Base-by-base conservation (phyloP, 1,284 basidiomycete species). In the Melampsora americana region DNA sequence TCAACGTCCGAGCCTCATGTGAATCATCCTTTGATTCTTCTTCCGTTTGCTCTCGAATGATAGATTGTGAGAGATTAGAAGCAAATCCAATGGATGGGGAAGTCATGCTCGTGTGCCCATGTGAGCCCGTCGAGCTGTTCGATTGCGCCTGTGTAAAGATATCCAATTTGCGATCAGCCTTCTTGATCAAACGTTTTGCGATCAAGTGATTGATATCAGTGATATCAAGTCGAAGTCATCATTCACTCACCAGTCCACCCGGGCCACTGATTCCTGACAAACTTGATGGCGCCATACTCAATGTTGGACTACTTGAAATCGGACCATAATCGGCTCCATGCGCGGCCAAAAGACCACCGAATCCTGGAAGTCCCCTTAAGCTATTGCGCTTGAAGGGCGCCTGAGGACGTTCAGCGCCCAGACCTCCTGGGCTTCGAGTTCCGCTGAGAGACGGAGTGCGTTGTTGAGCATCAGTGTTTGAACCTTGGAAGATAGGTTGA, bases 11-110 rank as follows among this genome's bases (percentile, higher is more conserved):
- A 86, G 78, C 78, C 39, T 39, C 46, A 48, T 87, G 86, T 80
- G 89, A 90, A 26, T 86, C 86, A 14, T 88, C 81, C 78, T 91
- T 93, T 66, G 88, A 87, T 80, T 96, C 93, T 81, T 96, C 95
- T 83, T 98, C 94, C 78, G 93, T 91, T 7, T 91, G 86, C 82
- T 99, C 95, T 30, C 90, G 89, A 82, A 99, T 98, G 82, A 98
- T 97, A 0, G 93, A 94, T 81, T 96, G 92, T 0, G 93, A 92
- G 26, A 99, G 86, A 78, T 95, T 98, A 76, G 91, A 95, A 2
- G 93, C 95, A 82, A 99, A 99, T 5, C 95, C 95, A 7, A 97
- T 86, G 0, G 92, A 89, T 23, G 77, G 77, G 59, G 48, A 78
- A 46, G 50, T 77, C 44, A 65, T 77, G 77, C 30, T 78, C 64